Evolutionary conservation across 2,329 filamentous ascomycete genomes (phyloP).

Genomic region (Gaeumannomyces sp.): DNA sequence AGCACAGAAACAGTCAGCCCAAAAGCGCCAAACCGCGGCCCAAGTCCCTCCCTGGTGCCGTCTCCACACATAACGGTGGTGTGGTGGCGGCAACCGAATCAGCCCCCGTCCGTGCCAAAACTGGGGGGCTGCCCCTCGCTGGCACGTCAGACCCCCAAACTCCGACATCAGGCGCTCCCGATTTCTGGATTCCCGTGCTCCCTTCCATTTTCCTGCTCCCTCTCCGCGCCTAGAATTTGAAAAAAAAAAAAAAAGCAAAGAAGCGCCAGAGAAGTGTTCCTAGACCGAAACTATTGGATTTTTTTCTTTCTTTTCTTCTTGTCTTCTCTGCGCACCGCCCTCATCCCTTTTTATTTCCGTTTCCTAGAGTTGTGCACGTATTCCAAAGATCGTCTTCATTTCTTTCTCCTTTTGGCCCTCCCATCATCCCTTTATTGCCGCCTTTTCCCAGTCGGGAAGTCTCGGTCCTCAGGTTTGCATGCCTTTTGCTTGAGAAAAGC

Average conservation of each 20-base stretch:
- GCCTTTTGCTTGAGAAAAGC: background rate
- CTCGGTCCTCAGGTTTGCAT: background rate
- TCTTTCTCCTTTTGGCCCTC: background rate
- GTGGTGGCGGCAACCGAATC: background rate
- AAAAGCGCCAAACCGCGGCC: background rate
- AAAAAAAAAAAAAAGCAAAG: background rate
- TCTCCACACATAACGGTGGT: background rate
- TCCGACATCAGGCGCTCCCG: background rate
- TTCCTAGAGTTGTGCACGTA: background rate
- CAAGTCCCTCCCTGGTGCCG: background rate
- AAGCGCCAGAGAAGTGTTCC: background rate
- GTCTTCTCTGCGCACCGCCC: background rate
- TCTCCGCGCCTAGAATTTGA: background rate
- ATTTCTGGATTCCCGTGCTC: background rate
- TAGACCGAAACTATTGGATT: background rate
- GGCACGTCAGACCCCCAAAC: background rate
- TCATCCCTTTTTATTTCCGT: background rate
- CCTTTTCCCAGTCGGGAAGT: background rate
- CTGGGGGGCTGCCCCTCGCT: background rate
- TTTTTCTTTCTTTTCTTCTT: background rate
- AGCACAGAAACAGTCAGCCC: slow-evolving; percentile 1
- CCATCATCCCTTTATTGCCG: background rate
- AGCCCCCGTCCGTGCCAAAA: background rate
- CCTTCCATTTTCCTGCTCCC: background rate
- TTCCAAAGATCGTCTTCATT: background rate